These are phyloP conservation scores for Rhizopogon vulgaris DNA, from an alignment of 768 basidiomycete species.

Conservation along the genomic window DNA sequence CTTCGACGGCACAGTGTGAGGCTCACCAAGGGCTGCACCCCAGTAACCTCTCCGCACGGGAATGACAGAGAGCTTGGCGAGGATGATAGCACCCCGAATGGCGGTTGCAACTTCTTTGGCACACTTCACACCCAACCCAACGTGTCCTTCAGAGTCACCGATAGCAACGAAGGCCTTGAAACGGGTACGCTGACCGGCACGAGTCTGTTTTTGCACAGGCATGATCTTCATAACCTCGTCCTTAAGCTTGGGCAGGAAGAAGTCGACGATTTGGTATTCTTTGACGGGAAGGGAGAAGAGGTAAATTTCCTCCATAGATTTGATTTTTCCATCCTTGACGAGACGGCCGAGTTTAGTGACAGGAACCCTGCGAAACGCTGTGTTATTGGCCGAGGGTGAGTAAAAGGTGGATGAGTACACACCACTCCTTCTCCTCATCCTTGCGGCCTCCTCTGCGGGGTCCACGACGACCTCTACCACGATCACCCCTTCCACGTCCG, in stretches of 20 bases:
- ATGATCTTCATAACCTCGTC: constrained; percentile 99
- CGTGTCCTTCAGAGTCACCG: constrained; percentile 97
- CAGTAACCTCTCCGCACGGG: constrained; percentile 99
- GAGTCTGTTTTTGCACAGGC: constrained; percentile 99
- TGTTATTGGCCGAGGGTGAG: constrained; percentile 5
- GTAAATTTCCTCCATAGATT: constrained; percentile 99
- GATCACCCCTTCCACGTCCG: constrained; percentile 76
- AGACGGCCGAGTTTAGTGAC: constrained; percentile 99
- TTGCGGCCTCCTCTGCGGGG: constrained; percentile 96
- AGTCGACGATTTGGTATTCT: constrained; percentile 99
- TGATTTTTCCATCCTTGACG: constrained; percentile 99
- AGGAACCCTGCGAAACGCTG: constrained; percentile 62
- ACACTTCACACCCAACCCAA: constrained; percentile 99
- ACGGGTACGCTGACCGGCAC: constrained; percentile 97
- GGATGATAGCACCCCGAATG: constrained; percentile 98
- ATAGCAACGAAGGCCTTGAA: constrained; percentile 99
- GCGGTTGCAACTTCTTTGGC: constrained; percentile 99
- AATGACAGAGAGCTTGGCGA: constrained; percentile 95
- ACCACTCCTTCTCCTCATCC: constrained; percentile 99
- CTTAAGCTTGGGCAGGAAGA: constrained; percentile 98
- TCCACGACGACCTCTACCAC: constrained; percentile 61
- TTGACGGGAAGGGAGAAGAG: constrained; percentile 99
- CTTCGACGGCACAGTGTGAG: constrained; percentile 98
- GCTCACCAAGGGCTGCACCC: constrained; percentile 98
- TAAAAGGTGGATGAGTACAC: constrained; percentile 21